Conservation (phyloP, 163 green algal genomes). For the Scenedesmus sp. region DNA sequence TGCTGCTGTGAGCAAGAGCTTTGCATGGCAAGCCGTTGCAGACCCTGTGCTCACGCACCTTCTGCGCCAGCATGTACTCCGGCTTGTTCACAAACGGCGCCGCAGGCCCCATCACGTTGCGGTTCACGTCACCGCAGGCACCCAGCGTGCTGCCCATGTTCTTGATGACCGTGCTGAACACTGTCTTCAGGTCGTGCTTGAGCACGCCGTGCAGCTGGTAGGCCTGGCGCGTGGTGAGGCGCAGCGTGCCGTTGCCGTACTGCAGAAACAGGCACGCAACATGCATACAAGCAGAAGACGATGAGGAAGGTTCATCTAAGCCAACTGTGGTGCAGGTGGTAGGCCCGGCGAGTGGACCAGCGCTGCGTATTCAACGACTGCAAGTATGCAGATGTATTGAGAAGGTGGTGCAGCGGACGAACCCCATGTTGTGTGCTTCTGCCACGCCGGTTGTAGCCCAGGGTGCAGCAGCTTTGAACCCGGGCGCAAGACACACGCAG, state of each 20-base stretch:
- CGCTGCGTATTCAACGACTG: slow-evolving; percentile 98
- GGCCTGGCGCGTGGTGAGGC: slow-evolving; percentile 97
- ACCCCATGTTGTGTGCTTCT: too few relatives aligned
- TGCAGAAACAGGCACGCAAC: slow-evolving; percentile 59
- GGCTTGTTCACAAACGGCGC: slow-evolving; percentile 87
- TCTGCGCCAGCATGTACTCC: slow-evolving; percentile 87
- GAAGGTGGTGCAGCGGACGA: too few relatives aligned
- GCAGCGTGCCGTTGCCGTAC: slow-evolving; percentile 98
- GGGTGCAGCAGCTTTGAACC: too few relatives aligned
- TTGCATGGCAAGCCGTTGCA: too few relatives aligned
- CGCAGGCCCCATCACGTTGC: slow-evolving; percentile 95
- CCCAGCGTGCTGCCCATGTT: slow-evolving; percentile 98
- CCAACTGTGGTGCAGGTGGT: too few relatives aligned
- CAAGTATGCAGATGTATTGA: slow-evolving; percentile 11
- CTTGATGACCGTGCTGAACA: slow-evolving; percentile 98
- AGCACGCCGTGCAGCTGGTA: slow-evolving; percentile 99
- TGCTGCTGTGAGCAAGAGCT: too few relatives aligned
- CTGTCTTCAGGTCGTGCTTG: slow-evolving; percentile 98
- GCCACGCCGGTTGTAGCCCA: too few relatives aligned
- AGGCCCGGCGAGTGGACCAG: slow-evolving; percentile 97
- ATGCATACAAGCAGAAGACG: background rate
- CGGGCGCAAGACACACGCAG: too few relatives aligned
- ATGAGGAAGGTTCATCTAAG: background rate
- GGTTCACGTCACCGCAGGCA: slow-evolving; percentile 98
- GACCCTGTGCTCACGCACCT: background rate